These are phyloP conservation scores for Arthrobotrys entomopaga DNA, from an alignment of 2,329 filamentous ascomycete species.

Conservation along the genomic window DNA sequence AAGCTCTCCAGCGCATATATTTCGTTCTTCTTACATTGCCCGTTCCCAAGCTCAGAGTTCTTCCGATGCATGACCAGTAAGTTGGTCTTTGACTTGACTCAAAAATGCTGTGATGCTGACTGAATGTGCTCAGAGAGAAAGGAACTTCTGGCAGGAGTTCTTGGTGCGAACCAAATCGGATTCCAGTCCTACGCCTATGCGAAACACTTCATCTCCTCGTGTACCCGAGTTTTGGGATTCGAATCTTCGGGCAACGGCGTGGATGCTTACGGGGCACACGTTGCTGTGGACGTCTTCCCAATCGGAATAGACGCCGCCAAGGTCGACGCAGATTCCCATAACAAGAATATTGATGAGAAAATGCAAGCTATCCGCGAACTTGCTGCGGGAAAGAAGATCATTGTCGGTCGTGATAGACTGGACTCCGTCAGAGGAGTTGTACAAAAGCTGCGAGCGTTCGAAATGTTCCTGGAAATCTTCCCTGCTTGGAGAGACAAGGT, in stretches of 20 bases:
- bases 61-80: constrained; percentile 75
- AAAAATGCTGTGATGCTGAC: constrained; percentile 6
- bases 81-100: constrained; percentile 23
- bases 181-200: constrained; percentile 97
- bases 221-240: constrained; percentile 89
- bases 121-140: constrained; percentile 75
- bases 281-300: constrained; percentile 91
- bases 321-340: constrained; percentile 79
- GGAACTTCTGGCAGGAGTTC: constrained; percentile 86
- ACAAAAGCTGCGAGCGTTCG: constrained; percentile 95
- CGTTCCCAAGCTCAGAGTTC: constrained; percentile 96
- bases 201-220: constrained; percentile 92
- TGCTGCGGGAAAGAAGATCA: constrained; percentile 91
- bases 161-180: constrained; percentile 90
- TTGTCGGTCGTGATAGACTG: constrained; percentile 91
- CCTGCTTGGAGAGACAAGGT: constrained; percentile 93
- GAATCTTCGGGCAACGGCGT: constrained; percentile 68
- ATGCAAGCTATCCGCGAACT: constrained; percentile 76
- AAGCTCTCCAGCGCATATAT: constrained; percentile 89
- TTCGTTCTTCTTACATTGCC: constrained; percentile 91
- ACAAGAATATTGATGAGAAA: constrained; percentile 76
- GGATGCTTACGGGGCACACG: constrained; percentile 86
- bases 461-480: constrained; percentile 87
- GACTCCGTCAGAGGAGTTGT: constrained; percentile 91
- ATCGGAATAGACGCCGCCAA: constrained; percentile 91